Evolutionary conservation across 1,284 basidiomycete genomes (phyloP).

Genomic region (Hemileia vastatrix): DNA sequence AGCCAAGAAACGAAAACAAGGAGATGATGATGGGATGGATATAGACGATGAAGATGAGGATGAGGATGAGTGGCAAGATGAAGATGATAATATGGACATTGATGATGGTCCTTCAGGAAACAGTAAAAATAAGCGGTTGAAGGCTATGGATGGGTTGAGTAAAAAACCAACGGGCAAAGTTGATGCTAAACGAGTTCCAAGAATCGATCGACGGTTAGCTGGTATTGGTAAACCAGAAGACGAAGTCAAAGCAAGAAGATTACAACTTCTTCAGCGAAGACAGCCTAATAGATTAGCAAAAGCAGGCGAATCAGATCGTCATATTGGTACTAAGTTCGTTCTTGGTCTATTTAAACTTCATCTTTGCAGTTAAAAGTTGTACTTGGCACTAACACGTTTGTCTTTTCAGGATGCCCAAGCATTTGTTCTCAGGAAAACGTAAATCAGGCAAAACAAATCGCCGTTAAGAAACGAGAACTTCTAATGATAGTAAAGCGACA

Average conservation of each 20-base stretch:
- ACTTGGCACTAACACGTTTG: slow-evolving; percentile 21
- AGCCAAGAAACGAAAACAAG: slow-evolving; percentile 55
- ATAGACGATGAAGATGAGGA: slow-evolving; percentile 46
- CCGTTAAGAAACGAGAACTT: too few relatives aligned
- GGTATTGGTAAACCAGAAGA: slow-evolving; percentile 70
- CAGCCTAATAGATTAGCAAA: slow-evolving; percentile 74
- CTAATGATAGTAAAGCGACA: too few relatives aligned
- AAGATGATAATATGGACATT: slow-evolving; percentile 45
- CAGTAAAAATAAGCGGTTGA: slow-evolving; percentile 50
- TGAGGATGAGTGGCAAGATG: slow-evolving; percentile 36
- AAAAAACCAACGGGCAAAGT: slow-evolving; percentile 55
- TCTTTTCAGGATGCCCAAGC: slow-evolving; percentile 56
- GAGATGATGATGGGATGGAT: slow-evolving; percentile 51
- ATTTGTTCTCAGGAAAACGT: slow-evolving; percentile 78
- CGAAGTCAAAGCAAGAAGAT: slow-evolving; percentile 63
- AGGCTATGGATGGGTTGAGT: slow-evolving; percentile 26
- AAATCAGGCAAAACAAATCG: slow-evolving; percentile 39
- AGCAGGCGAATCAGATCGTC: slow-evolving; percentile 78
- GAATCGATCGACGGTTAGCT: slow-evolving; percentile 62
- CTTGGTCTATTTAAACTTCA: slow-evolving; percentile 40
- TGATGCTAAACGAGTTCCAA: slow-evolving; percentile 53
- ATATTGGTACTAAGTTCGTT: slow-evolving; percentile 69
- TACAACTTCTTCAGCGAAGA: slow-evolving; percentile 74
- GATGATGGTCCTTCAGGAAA: slow-evolving; percentile 43
- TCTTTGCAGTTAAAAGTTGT: slow-evolving; percentile 44